Evolutionary conservation across 345 rosid genomes (phyloP).

Genomic region (Ceriops tagal): DNA sequence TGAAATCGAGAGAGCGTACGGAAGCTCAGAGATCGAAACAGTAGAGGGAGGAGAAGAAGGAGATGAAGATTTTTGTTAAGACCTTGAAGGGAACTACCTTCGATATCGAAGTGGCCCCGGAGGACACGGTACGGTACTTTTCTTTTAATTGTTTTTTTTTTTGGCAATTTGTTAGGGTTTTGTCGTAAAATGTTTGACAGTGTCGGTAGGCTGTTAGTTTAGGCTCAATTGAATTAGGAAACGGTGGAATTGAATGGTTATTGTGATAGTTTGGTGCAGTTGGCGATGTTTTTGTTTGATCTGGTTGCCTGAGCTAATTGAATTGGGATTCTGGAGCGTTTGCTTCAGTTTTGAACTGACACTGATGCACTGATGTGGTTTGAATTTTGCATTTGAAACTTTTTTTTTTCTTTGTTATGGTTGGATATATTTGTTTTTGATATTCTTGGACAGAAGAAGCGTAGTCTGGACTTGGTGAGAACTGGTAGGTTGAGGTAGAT

Average conservation of each 20-base stretch:
- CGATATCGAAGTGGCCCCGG: slow-evolving; percentile 64
- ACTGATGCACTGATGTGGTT: too few species aligned
- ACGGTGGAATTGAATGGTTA: too few species aligned
- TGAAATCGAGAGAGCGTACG: slow-evolving; percentile 20
- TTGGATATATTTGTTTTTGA: too few species aligned
- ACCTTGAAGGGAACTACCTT: slow-evolving; percentile 69
- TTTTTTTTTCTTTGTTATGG: too few species aligned
- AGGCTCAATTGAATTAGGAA: not conserved
- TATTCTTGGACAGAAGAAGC: too few species aligned
- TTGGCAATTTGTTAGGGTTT: not conserved
- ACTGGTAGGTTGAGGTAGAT: too few species aligned
- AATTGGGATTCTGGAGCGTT: slow-evolving; percentile 1
- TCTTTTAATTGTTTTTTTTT: not conserved
- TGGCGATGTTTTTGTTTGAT: not conserved
- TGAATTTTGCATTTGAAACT: too few species aligned
- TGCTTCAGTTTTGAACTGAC: not conserved
- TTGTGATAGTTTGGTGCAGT: not conserved
- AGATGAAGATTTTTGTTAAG: slow-evolving; percentile 74
- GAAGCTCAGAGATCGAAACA: slow-evolving; percentile 16
- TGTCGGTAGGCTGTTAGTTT: not conserved
- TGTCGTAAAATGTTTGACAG: not conserved
- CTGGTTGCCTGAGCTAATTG: not conserved
- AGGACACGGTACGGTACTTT: slow-evolving; percentile 41
- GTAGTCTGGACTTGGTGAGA: too few species aligned
- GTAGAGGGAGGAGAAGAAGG: slow-evolving; percentile 5